Evolutionary conservation across 352 stramenopile genomes (phyloP).

Genomic region (Phytophthora lateralis): DNA sequence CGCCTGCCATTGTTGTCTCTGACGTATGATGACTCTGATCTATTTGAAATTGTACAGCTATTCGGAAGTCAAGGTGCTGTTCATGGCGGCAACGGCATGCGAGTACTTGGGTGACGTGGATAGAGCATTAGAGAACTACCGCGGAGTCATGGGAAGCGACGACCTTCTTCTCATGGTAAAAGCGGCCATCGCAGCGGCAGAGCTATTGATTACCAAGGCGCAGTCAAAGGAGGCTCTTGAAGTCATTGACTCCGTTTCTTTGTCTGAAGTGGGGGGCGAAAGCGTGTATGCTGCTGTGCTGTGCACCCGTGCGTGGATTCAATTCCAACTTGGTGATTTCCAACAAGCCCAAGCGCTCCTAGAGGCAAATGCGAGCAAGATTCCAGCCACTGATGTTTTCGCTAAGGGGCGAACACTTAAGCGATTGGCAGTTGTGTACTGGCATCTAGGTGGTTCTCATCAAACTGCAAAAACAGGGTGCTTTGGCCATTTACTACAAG

Average conservation of each 20-base stretch:
- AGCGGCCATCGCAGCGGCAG: slow-evolving; percentile 47
- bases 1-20: not conserved
- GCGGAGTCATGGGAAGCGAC: slow-evolving; percentile 25
- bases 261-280: slow-evolving; percentile 27
- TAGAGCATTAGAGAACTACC: slow-evolving; percentile 54
- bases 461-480: slow-evolving; percentile 65
- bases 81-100: slow-evolving; percentile 60
- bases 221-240: slow-evolving; percentile 39
- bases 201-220: slow-evolving; percentile 48
- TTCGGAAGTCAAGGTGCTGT: slow-evolving; percentile 54
- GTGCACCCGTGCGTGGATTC: slow-evolving; percentile 56
- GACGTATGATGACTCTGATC: not conserved
- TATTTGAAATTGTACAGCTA: slow-evolving; percentile 36
- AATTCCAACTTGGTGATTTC: slow-evolving; percentile 47
- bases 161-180: slow-evolving; percentile 32
- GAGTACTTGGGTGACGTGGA: slow-evolving; percentile 58
- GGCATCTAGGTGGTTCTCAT: slow-evolving; percentile 54
- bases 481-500: slow-evolving; percentile 68
- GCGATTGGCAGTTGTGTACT: slow-evolving; percentile 81
- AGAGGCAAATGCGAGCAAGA: slow-evolving; percentile 37
- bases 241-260: slow-evolving; percentile 32
- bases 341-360: slow-evolving; percentile 45
- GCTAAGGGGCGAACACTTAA: slow-evolving; percentile 56
- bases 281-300: slow-evolving; percentile 21
- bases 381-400: slow-evolving; percentile 20